Base-by-base conservation (phyloP, 129 eudicot genomes). In the Oenanthe sinensis region DNA sequence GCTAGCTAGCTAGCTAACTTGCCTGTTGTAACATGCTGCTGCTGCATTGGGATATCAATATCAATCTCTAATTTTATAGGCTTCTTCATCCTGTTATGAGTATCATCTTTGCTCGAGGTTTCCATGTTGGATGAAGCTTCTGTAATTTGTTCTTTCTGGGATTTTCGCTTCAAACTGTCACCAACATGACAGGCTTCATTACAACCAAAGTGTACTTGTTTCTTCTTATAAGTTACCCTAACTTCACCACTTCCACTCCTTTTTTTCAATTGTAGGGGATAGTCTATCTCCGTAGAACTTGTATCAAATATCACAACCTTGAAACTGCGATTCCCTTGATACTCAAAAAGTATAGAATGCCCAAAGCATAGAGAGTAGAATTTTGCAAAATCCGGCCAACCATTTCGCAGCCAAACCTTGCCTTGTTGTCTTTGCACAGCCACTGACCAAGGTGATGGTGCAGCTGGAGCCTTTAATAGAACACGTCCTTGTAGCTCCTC, bases 211-310 rank as follows among this genome's bases (percentile, higher is more conserved):
- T 16, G 15, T 4, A 40, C 13, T 40, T 71, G 75, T 43, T 71
- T 71, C 75, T 70, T 70, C 47, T 8, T 70, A n/a, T n/a, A n/a
- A 19, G 3, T 37, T 2, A 42, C 24, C 28, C 13, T 14, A 2
- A 58, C 1, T n/a, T 58, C 30, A 58, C 8, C 30, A n/a, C 30
- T 58, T 22, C 67, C 67, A 8, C 30, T 58, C 67, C 67, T n/a
- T 58, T 58, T n/a, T 3, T 60, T 33, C 28, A 60, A 4, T 24
- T 24, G 5, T n/a, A 60, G 3, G 0, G 68, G 81, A 43, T 78
- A 78, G 19, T 49, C 85, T 8, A 82, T 77, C 50, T 82, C 85
- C 3, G 71, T 36, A 68, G 85, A 60, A 70, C 52, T 47, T 19
- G n/a, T 40, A 24, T 70, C 81, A 69, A 52, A 76, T 69, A 82